Conservation (phyloP, 768 basidiomycete genomes). For the Leccinellum luteum region DNA sequence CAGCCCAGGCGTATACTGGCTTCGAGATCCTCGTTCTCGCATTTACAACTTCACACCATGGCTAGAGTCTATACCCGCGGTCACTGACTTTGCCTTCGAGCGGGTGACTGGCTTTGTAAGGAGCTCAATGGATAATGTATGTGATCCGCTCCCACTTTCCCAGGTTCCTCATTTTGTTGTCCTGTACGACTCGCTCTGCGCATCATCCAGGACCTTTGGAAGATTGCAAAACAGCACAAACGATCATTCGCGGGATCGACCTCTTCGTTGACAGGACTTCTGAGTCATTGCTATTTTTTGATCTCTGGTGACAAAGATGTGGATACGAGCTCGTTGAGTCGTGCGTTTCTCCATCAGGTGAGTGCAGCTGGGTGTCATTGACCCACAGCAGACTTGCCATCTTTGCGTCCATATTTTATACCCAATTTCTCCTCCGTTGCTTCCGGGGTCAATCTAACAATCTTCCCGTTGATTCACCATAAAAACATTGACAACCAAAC, state of each 20-base stretch:
- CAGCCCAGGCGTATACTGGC: slow-evolving; percentile 87
- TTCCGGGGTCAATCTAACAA: not conserved
- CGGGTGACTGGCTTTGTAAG: slow-evolving; percentile 69
- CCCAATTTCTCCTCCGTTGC: not conserved
- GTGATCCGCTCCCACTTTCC: slow-evolving; percentile 9
- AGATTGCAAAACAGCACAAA: slow-evolving; percentile 55
- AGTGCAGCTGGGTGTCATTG: slow-evolving; percentile 15
- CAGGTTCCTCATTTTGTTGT: not conserved
- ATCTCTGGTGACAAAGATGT: slow-evolving; percentile 70
- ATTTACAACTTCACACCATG: slow-evolving; percentile 82
- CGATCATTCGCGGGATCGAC: slow-evolving; percentile 82
- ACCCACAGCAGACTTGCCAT: not conserved
- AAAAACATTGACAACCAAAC: not conserved
- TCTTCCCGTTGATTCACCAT: not conserved
- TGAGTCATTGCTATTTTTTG: slow-evolving; percentile 86
- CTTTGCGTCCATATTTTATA: not conserved
- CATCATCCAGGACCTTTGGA: slow-evolving; percentile 54
- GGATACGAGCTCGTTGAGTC: slow-evolving; percentile 59
- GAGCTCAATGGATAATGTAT: slow-evolving; percentile 73
- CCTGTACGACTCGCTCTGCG: not conserved
- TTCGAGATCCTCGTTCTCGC: slow-evolving; percentile 80
- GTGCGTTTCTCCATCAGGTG: slow-evolving; percentile 59
- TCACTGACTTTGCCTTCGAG: slow-evolving; percentile 84
- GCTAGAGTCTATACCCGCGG: slow-evolving; percentile 70
- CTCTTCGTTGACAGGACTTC: slow-evolving; percentile 80